Evolutionary conservation across 179 eudicot genomes (phyloP).

Genomic region (Camellia oleifera): DNA sequence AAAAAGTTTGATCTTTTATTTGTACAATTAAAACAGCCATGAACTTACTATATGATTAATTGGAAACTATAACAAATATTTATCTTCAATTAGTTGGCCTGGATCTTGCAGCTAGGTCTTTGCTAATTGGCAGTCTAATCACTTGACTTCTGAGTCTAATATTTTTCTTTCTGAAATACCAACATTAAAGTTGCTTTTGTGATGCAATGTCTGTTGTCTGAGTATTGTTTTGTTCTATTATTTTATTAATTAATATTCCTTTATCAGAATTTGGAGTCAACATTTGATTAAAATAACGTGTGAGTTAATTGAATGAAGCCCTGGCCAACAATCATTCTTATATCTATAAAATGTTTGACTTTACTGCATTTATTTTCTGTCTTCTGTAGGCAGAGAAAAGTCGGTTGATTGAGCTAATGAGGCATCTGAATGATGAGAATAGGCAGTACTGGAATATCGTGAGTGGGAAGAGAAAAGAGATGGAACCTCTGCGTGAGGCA

Average conservation of each 20-base stretch:
- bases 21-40: background rate
- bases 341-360: background rate
- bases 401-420: slow-evolving; percentile 41
- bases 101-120: background rate
- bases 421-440: slow-evolving; percentile 44
- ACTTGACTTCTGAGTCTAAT: background rate
- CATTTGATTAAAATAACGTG: background rate
- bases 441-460: slow-evolving; percentile 40
- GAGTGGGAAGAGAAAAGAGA: slow-evolving; percentile 69
- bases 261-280: background rate
- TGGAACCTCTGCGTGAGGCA: slow-evolving; percentile 72
- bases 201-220: background rate
- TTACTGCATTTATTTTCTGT: slow-evolving; percentile 16
- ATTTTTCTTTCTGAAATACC: background rate
- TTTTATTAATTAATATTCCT: background rate
- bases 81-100: background rate
- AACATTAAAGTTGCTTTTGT: background rate
- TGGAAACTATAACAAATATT: background rate
- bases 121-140: background rate
- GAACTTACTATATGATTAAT: background rate
- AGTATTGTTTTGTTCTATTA: background rate
- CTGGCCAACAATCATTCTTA: background rate
- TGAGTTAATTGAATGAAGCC: background rate
- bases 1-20: background rate
- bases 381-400: slow-evolving; percentile 47